Base-by-base conservation (phyloP, 1,284 basidiomycete species). In the Cutaneotrichosporon sp. region DNA sequence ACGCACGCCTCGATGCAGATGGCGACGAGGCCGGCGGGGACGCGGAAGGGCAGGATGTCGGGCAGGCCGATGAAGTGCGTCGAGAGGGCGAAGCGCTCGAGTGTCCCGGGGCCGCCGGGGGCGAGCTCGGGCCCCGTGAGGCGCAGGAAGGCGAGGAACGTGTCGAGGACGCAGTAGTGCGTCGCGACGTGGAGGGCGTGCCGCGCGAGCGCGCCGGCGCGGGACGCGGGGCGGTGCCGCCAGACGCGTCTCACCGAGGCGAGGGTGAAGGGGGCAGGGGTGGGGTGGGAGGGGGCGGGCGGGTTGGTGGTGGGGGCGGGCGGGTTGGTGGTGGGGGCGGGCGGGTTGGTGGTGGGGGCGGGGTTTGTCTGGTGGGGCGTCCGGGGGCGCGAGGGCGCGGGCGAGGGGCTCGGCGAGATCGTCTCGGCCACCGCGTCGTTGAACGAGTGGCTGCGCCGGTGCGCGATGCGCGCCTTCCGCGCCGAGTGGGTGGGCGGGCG, bases 121-220 rank as follows among this genome's bases (percentile, higher is more conserved):
- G 71, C 69, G 11, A 67, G 69, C 13, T 65, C 51, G 2, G 38
- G 36, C 1, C 63, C 73, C 34, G 69, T 68, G n/a, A 58, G 34
- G 11, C 70, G 65, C 1, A 78, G 50, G 36, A 77, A 54, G 22
- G 59, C 46, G 33, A 77, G 43, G 33, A 73, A 54, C 6, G 69
- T 67, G 63, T 79, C 73, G 53, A 73, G 56, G 20, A 72, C 51
- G 22, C 67, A 16, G 54, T 73, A 73, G 62, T 71, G 63, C 20
- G 55, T 54, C 11, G 68, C 9, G 0, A 58, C 58, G 54, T 65
- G 67, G 10, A 18, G 53, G 11, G 57, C 10, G 59, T 78, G 76
- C 27, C 73, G 66, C 5, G 46, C n/a, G 1, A 70, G 50, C 3
- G 74, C 67, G 54, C 68, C 64, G 1, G 27, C 11, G 11, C 70